Percentiles rank a stretch among this genome's conserved stretches.
phyloP scores from a whole-genome alignment of 495 filamentous ascomycete species.

The Sordaria brevicollis region DNA sequence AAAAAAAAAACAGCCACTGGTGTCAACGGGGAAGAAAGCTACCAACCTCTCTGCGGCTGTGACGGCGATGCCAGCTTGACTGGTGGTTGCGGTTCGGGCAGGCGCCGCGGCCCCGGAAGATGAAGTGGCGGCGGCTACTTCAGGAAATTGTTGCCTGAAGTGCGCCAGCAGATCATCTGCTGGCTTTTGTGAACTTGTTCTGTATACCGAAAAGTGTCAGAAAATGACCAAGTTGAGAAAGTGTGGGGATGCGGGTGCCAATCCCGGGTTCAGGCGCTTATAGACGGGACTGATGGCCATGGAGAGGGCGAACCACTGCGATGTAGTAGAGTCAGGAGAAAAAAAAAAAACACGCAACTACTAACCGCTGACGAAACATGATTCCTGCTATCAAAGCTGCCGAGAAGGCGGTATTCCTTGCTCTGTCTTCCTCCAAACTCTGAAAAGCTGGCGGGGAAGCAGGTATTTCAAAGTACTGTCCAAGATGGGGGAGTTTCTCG shows the following conservation, averaged over 20 bases:
- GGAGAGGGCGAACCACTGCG: neutral
- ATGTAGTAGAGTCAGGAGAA: no score
- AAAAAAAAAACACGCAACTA: neutral
- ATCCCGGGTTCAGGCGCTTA: neutral
- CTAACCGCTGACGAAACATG: constrained; percentile 32
- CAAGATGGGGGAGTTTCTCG: neutral
- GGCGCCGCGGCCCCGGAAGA: constrained; percentile 20
- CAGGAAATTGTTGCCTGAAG: constrained; percentile 72
- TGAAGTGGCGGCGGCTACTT: constrained; percentile 38
- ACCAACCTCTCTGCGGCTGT: constrained; percentile 42
- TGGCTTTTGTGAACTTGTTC: constrained; percentile 79
- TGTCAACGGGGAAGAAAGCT: neutral
- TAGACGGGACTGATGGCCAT: neutral
- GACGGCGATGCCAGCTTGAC: constrained; percentile 29
- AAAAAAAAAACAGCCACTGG: no score
- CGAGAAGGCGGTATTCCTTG: neutral
- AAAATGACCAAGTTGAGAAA: neutral
- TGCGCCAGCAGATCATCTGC: constrained; percentile 70
- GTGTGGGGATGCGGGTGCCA: neutral
- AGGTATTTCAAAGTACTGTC: neutral
- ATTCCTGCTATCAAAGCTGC: neutral
- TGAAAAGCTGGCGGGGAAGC: neutral
- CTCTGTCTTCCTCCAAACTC: neutral
- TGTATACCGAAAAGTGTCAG: constrained; percentile 29
- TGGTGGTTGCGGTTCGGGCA: constrained; percentile 26